Percentiles rank a stretch among this genome's conserved stretches.
phyloP scores from a whole-genome alignment of 805 yeast genomes.

The Ogataea parapolymorpha region DNA sequence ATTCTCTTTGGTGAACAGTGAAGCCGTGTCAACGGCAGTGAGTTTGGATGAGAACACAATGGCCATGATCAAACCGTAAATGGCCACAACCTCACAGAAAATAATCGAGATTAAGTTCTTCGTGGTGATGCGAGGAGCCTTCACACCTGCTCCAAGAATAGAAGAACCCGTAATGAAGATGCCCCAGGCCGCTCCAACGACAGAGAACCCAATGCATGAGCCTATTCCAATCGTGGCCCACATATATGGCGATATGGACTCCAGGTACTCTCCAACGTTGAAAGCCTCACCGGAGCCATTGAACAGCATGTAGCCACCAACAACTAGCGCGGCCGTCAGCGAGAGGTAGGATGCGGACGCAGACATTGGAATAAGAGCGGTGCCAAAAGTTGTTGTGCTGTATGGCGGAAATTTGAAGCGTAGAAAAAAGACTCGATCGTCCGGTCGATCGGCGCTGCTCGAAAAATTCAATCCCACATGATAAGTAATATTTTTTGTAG shows the following conservation, averaged over 20 bases:
- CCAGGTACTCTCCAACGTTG: slow-evolving; percentile 85
- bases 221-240: slow-evolving; percentile 95
- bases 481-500: slow-evolving; percentile 1
- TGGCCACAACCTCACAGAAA: slow-evolving; percentile 99
- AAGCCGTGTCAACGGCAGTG: slow-evolving; percentile 58
- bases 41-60: slow-evolving; percentile 94
- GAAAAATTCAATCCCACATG: neutral
- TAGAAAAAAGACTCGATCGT: slow-evolving; percentile 1
- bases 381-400: slow-evolving; percentile 10
- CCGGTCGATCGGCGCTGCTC: slow-evolving; percentile 8
- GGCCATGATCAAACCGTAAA: slow-evolving; percentile 95
- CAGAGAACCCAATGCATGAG: slow-evolving; percentile 88
- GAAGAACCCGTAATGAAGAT: slow-evolving; percentile 94
- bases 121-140: slow-evolving; percentile 95
- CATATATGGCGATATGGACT: slow-evolving; percentile 87
- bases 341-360: slow-evolving; percentile 23
- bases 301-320: slow-evolving; percentile 62
- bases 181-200: slow-evolving; percentile 99
- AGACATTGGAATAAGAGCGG: slow-evolving; percentile 10
- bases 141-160: slow-evolving; percentile 96
- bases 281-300: slow-evolving; percentile 90
- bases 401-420: slow-evolving; percentile 8
- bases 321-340: slow-evolving; percentile 29
- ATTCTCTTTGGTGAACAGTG: slow-evolving; percentile 74
- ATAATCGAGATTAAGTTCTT: slow-evolving; percentile 94